These are phyloP conservation scores for Boletus sp. DNA, from an alignment of 768 basidiomycete species.

Conservation along the genomic window DNA sequence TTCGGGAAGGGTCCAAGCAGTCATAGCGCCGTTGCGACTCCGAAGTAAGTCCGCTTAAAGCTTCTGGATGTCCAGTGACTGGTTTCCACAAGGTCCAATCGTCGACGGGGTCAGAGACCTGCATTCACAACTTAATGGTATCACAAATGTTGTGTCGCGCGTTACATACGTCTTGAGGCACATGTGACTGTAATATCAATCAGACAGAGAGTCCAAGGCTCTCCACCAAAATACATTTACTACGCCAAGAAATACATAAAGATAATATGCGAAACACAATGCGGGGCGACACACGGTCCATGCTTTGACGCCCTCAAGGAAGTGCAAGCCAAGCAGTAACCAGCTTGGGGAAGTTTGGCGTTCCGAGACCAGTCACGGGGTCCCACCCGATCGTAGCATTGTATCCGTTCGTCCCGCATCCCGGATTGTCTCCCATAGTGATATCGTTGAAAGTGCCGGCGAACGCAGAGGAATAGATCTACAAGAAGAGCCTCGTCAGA, in stretches of 20 bases:
- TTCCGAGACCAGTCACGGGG: constrained; percentile 38
- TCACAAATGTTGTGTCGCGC: neutral
- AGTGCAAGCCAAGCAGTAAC: constrained; percentile 40
- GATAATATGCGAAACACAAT: neutral
- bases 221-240: neutral
- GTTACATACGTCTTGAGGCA: neutral
- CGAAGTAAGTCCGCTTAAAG: no score
- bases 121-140: neutral
- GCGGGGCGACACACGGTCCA: neutral
- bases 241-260: neutral
- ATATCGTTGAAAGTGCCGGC: constrained; percentile 20
- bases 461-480: constrained; percentile 22
- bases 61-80: no score
- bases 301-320: constrained; percentile 24
- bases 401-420: constrained; percentile 30
- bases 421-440: constrained; percentile 22
- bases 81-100: no score
- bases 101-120: no score
- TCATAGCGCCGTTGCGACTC: no score
- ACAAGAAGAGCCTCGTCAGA: neutral
- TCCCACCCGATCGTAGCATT: constrained; percentile 26
- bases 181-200: neutral
- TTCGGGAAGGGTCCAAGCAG: no score
- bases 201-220: neutral
- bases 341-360: constrained; percentile 50